Percentiles rank a stretch among this genome's conserved stretches.
These are phyloP conservation scores for Xylaria sp. DNA, from an alignment of 2,329 filamentous ascomycete genomes.

Conservation along the genomic window DNA sequence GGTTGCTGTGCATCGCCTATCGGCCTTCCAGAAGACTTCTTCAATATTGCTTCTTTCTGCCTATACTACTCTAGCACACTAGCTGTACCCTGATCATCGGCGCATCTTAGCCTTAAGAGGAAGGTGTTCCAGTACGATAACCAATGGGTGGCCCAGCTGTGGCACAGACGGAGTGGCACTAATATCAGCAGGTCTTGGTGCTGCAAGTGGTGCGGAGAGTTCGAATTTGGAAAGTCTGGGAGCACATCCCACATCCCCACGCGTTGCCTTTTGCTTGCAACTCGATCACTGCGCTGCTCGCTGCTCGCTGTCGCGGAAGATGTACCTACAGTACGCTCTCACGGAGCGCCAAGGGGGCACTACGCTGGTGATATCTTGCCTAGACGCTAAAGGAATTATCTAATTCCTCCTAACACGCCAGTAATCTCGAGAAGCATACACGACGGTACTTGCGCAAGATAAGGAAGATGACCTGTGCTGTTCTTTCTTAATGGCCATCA, in stretches of 20 bases:
- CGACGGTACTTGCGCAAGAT: neutral
- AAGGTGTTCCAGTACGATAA: conserved; percentile 10
- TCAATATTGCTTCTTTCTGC: conserved; percentile 21
- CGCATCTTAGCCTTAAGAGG: conserved; percentile 4
- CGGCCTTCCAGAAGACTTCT: conserved; percentile 26
- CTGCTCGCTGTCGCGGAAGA: no score
- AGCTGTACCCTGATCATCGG: neutral
- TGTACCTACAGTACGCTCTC: no score
- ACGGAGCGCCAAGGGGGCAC: neutral
- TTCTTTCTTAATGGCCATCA: neutral
- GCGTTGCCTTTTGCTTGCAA: no score
- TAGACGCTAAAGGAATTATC: conserved; percentile 2
- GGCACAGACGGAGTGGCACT: neutral
- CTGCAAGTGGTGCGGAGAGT: conserved; percentile 21
- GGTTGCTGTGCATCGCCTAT: neutral
- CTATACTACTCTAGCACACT: no score
- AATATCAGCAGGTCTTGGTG: conserved; percentile 16
- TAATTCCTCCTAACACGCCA: neutral
- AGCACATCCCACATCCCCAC: neutral
- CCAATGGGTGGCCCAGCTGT: neutral
- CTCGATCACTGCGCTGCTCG: no score
- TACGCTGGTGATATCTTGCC: neutral
- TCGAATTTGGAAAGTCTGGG: conserved; percentile 20
- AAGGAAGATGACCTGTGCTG: neutral
- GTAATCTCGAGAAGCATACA: conserved; percentile 1